These are phyloP conservation scores for Thelonectria blattea DNA, from an alignment of 2,329 filamentous ascomycete species.

Conservation along the genomic window DNA sequence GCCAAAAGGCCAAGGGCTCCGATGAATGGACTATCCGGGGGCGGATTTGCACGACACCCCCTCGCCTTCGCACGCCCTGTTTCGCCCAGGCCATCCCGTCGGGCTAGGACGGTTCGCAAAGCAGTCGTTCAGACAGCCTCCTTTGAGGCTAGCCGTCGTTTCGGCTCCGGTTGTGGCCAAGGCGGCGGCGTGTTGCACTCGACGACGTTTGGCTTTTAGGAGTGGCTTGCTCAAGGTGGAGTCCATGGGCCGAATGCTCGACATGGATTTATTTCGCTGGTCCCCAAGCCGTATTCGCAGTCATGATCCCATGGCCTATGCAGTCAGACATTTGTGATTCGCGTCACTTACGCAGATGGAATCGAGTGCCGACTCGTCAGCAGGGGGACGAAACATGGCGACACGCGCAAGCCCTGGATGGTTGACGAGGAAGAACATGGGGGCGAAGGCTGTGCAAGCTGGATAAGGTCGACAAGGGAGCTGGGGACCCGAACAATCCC, in stretches of 20 bases:
- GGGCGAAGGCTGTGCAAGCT: constrained; percentile 28
- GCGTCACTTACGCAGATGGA: constrained; percentile 16
- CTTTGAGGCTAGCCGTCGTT: constrained; percentile 33
- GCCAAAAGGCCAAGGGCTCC: constrained; percentile 22
- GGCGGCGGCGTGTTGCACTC: constrained; percentile 20
- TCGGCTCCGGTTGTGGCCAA: constrained; percentile 35
- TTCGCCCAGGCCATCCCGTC: constrained; percentile 24
- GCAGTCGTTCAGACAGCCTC: constrained; percentile 36
- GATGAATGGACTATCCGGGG: constrained; percentile 30
- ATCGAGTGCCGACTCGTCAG: constrained; percentile 18
- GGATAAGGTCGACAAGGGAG: constrained; percentile 10
- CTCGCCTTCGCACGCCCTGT: constrained; percentile 20
- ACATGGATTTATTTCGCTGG: constrained; percentile 14
- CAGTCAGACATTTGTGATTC: constrained; percentile 26
- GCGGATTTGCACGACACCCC: constrained; percentile 32
- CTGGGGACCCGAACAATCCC: not conserved
- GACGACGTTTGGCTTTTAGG: constrained; percentile 37
- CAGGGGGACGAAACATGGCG: constrained; percentile 20
- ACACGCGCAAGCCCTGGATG: constrained; percentile 14
- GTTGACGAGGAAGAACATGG: constrained; percentile 23
- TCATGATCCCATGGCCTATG: constrained; percentile 24
- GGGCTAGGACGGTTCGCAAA: constrained; percentile 31
- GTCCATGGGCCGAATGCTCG: constrained; percentile 23
- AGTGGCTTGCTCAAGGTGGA: constrained; percentile 31
- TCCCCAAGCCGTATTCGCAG: constrained; percentile 13